Evolutionary conservation across 208 protist species (phyloP).

Genomic region (Herpetomonas tarakana): DNA sequence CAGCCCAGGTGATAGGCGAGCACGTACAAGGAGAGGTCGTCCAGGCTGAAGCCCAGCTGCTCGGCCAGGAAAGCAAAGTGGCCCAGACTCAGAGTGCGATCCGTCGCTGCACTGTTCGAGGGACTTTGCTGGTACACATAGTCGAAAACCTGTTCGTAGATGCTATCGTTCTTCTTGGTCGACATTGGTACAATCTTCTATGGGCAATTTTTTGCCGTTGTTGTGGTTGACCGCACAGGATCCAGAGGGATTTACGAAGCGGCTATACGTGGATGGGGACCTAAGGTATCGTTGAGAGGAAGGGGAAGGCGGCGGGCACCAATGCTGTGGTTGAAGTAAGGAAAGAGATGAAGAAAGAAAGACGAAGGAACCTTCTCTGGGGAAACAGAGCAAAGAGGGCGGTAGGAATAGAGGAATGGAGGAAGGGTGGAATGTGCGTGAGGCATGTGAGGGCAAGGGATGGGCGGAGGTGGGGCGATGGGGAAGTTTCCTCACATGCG

Average conservation of each 20-base stretch:
- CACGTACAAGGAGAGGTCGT: slow-evolving; percentile 65
- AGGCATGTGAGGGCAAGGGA: no score
- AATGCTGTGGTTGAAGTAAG: neutral
- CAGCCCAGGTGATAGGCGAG: slow-evolving; percentile 50
- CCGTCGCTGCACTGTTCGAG: neutral
- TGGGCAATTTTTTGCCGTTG: neutral
- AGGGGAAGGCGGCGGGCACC: no score
- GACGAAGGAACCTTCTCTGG: no score
- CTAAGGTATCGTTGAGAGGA: neutral
- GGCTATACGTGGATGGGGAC: neutral
- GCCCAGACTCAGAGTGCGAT: slow-evolving; percentile 28
- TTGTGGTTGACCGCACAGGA: neutral
- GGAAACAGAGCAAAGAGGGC: no score
- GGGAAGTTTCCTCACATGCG: no score
- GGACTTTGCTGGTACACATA: slow-evolving; percentile 21
- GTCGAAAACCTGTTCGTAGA: slow-evolving; percentile 29
- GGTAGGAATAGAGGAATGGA: no score
- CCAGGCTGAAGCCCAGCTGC: slow-evolving; percentile 31
- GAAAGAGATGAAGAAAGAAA: neutral
- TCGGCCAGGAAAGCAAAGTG: slow-evolving; percentile 53
- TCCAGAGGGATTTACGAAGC: neutral
- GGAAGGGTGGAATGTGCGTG: no score
- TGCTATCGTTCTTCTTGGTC: slow-evolving; percentile 4
- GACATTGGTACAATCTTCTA: slow-evolving; percentile 1
- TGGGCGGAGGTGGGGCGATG: no score